Percentiles rank a stretch among this genome's conserved stretches.
Evolutionary conservation across 2,329 filamentous ascomycete species (phyloP).

Genomic region (Bipolaris bicolor): DNA sequence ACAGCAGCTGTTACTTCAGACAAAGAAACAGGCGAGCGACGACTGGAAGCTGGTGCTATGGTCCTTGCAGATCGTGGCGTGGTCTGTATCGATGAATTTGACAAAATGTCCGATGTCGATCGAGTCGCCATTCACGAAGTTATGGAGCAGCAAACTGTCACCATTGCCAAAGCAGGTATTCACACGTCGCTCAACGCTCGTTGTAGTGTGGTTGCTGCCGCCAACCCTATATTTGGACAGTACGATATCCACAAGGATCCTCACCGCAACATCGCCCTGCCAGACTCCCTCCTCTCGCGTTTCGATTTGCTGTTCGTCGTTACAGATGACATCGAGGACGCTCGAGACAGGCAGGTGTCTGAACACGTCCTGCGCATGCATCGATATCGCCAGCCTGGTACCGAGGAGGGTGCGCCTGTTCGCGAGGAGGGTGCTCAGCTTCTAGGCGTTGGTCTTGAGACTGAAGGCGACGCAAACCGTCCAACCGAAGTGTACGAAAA

Average conservation of each 20-base stretch:
- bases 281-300: conserved; percentile 94
- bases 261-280: conserved; percentile 96
- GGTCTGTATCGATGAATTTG: conserved; percentile 98
- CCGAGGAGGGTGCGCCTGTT: conserved; percentile 92
- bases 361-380: conserved; percentile 99
- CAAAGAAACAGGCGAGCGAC: conserved; percentile 94
- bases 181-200: conserved; percentile 96
- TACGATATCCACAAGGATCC: conserved; percentile 99
- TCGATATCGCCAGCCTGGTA: conserved; percentile 87
- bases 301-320: conserved; percentile 98
- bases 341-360: conserved; percentile 86
- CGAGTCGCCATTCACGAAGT: conserved; percentile 99
- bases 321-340: conserved; percentile 96
- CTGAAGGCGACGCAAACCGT: conserved; percentile 73
- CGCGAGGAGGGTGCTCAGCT: conserved; percentile 85
- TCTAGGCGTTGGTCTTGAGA: conserved; percentile 84
- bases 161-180: conserved; percentile 97
- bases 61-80: conserved; percentile 96
- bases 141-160: conserved; percentile 99
- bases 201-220: conserved; percentile 94
- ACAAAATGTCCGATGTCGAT: conserved; percentile 99
- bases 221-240: conserved; percentile 97
- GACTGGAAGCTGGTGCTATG: conserved; percentile 97
- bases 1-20: conserved; percentile 96
- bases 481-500: conserved; percentile 94